Conservation (phyloP, 2,329 filamentous ascomycete species). For the Aspergillus ibericus region DNA sequence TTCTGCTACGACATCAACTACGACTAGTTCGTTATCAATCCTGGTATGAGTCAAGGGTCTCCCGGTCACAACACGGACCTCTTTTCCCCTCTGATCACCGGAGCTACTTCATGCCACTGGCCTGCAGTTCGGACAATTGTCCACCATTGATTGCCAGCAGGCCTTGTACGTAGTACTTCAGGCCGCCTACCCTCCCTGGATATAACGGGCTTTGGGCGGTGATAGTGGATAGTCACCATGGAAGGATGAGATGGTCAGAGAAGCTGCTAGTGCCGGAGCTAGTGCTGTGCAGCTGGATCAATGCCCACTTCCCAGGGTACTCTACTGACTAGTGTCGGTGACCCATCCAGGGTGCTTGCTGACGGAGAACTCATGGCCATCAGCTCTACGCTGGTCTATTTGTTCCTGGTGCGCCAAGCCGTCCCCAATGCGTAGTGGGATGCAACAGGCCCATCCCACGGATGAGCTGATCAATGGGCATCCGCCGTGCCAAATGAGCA, state of each 20-base stretch:
- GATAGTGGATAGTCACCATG: background rate
- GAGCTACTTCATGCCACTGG: background rate
- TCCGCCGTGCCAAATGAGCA: constrained; percentile 2
- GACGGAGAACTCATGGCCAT: background rate
- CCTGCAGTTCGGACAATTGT: background rate
- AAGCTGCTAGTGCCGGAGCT: background rate
- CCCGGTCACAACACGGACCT: constrained; percentile 14
- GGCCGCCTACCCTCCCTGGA: background rate
- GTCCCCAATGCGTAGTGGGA: background rate
- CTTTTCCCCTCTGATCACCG: constrained; percentile 18
- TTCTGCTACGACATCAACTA: background rate
- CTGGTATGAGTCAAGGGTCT: constrained; percentile 9
- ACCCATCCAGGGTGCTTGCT: background rate
- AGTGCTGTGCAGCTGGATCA: background rate
- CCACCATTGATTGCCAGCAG: background rate
- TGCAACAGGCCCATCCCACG: background rate
- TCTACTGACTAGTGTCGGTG: background rate
- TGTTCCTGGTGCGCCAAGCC: constrained; percentile 6
- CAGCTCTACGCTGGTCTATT: background rate
- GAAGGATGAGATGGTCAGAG: background rate
- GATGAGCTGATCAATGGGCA: constrained; percentile 11
- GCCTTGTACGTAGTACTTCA: background rate
- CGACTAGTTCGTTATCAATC: background rate
- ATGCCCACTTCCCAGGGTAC: background rate
- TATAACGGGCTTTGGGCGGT: background rate